phyloP scores from a whole-genome alignment of 2,329 filamentous ascomycete genomes.

The Venturia oleaginea region DNA sequence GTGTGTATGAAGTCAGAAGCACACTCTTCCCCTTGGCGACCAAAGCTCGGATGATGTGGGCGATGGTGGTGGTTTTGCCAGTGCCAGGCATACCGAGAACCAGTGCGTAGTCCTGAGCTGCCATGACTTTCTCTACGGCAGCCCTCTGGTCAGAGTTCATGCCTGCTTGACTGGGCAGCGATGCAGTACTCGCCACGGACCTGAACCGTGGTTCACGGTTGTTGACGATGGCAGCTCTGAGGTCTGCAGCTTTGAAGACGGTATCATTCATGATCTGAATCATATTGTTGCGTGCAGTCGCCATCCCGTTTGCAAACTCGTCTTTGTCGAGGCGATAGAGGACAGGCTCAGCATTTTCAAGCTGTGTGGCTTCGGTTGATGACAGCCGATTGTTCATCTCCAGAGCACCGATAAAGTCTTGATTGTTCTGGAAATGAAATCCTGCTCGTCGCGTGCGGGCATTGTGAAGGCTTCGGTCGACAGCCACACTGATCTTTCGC shows the following conservation, averaged over 20 bases:
- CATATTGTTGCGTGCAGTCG: constrained; percentile 85
- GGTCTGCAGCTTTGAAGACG: constrained; percentile 58
- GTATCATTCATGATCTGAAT: constrained; percentile 83
- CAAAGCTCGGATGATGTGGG: constrained; percentile 88
- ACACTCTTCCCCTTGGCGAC: constrained; percentile 87
- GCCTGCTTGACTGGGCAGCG: constrained; percentile 48
- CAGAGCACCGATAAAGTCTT: constrained; percentile 88
- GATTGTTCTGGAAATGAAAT: constrained; percentile 69
- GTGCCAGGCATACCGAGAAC: constrained; percentile 97
- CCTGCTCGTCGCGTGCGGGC: constrained; percentile 64
- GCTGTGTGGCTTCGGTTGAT: constrained; percentile 13
- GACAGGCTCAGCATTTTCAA: constrained; percentile 45
- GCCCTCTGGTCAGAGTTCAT: constrained; percentile 81
- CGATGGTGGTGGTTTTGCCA: constrained; percentile 96
- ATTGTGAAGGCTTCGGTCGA: constrained; percentile 84
- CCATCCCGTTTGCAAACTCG: constrained; percentile 97
- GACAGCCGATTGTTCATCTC: constrained; percentile 45
- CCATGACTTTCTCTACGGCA: constrained; percentile 93
- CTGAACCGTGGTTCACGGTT: constrained; percentile 66
- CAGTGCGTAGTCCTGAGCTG: constrained; percentile 88
- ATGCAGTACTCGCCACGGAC: constrained; percentile 52
- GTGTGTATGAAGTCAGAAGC: constrained; percentile 87
- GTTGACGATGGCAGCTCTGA: constrained; percentile 75
- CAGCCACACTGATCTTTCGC: constrained; percentile 72
- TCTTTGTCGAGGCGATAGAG: constrained; percentile 90